Conservation (phyloP, 2,329 filamentous ascomycete genomes). For the Claviceps africana region DNA sequence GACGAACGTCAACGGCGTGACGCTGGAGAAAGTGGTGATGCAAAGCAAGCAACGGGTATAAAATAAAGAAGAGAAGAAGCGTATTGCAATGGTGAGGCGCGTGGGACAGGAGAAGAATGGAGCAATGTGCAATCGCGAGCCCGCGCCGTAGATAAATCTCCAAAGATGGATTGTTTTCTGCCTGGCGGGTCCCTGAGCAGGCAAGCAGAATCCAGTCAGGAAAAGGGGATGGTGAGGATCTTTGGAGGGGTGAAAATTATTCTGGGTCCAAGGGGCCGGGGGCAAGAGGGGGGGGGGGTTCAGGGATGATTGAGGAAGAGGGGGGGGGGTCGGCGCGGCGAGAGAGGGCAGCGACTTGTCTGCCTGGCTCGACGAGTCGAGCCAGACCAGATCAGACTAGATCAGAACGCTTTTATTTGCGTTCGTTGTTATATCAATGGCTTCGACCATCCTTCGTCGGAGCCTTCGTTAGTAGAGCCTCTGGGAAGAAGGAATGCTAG, state of each 20-base stretch:
- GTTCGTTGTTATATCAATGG: not conserved
- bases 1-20: slow-evolving; percentile 5
- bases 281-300: slow-evolving; percentile 1
- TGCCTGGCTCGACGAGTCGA: not conserved
- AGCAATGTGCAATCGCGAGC: slow-evolving; percentile 14
- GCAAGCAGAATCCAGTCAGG: slow-evolving; percentile 2
- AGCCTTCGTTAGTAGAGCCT: not conserved
- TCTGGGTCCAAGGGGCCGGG: slow-evolving; percentile 18
- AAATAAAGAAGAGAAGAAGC: slow-evolving; percentile 1
- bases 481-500: not conserved
- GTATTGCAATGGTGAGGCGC: slow-evolving; percentile 9
- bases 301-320: not conserved
- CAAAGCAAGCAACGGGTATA: not conserved
- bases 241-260: slow-evolving; percentile 28
- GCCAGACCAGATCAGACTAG: not conserved
- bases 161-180: not conserved
- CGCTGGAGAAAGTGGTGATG: slow-evolving; percentile 7
- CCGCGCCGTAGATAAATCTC: slow-evolving; percentile 15
- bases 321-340: not conserved
- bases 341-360: not conserved
- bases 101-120: slow-evolving; percentile 10
- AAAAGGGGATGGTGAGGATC: slow-evolving; percentile 16
- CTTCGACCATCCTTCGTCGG: not conserved
- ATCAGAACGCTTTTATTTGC: not conserved
- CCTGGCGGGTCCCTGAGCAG: slow-evolving; percentile 1